phyloP scores from a whole-genome alignment of 345 rosid genomes.

The Murraya paniculata region DNA sequence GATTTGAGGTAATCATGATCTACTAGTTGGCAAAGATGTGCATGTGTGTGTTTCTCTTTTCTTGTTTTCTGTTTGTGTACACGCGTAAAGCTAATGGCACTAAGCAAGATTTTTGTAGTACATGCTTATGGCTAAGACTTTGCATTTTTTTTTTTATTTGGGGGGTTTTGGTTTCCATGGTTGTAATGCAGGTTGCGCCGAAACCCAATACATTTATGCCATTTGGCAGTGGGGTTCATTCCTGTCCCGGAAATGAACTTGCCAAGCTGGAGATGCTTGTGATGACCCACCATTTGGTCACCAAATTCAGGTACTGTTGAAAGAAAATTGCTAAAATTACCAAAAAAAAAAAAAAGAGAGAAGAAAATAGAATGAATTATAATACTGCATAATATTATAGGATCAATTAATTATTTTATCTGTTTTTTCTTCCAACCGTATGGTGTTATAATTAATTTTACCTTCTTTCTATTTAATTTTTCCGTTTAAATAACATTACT shows the following conservation, averaged over 20 bases:
- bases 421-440: too few species aligned
- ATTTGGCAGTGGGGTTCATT: conserved; percentile 71
- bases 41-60: background rate
- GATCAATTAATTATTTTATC: too few species aligned
- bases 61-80: background rate
- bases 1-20: conserved; percentile 57
- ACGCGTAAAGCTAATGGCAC: background rate
- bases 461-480: too few species aligned
- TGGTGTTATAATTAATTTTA: too few species aligned
- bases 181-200: conserved; percentile 41
- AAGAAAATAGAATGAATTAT: too few species aligned
- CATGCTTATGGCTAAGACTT: conserved; percentile 3
- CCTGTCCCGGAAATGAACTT: conserved; percentile 80
- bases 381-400: too few species aligned
- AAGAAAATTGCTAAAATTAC: too few species aligned
- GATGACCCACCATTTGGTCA: conserved; percentile 55
- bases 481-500: too few species aligned
- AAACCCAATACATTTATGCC: conserved; percentile 72
- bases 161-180: background rate
- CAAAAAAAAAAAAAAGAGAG: too few species aligned
- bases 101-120: background rate
- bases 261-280: conserved; percentile 79
- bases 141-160: background rate
- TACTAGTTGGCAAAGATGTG: background rate
- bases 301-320: conserved; percentile 56